phyloP scores from a whole-genome alignment of 345 rosid species.

The Reutealis trisperma region DNA sequence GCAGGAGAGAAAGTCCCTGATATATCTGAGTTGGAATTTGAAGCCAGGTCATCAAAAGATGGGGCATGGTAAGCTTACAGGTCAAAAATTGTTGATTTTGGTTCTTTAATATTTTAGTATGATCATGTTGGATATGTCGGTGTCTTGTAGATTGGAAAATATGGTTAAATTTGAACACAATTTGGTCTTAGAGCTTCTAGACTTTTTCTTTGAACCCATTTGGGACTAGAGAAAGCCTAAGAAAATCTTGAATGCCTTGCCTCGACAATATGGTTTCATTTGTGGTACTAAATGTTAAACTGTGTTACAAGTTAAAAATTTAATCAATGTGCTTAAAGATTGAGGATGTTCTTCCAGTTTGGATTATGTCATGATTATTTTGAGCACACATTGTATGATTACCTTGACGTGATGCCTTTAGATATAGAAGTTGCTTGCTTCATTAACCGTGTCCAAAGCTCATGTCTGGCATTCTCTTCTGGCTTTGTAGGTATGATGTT shows the following conservation, averaged over 20 bases:
- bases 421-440: background rate
- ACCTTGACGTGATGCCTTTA: background rate
- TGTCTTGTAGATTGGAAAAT: background rate
- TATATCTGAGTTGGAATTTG: conserved; percentile 51
- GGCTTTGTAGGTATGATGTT: conserved; percentile 63
- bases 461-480: background rate
- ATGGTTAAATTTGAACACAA: background rate
- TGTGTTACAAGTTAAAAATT: background rate
- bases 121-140: background rate
- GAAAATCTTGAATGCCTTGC: background rate
- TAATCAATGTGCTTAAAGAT: background rate
- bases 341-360: background rate
- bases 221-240: background rate
- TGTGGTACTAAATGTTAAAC: background rate
- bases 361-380: background rate
- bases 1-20: conserved; percentile 40
- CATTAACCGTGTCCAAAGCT: background rate
- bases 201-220: background rate
- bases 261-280: background rate
- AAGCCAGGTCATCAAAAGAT: conserved; percentile 72
- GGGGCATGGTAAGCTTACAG: conserved; percentile 58
- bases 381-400: background rate
- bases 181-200: background rate
- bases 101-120: background rate
- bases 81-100: background rate